A percentile compares a stretch with the other conserved stretches of the same genome.
Evolutionary conservation across 169 alveolate species (phyloP).

Genomic region (Plasmodium billcollinsi): DNA sequence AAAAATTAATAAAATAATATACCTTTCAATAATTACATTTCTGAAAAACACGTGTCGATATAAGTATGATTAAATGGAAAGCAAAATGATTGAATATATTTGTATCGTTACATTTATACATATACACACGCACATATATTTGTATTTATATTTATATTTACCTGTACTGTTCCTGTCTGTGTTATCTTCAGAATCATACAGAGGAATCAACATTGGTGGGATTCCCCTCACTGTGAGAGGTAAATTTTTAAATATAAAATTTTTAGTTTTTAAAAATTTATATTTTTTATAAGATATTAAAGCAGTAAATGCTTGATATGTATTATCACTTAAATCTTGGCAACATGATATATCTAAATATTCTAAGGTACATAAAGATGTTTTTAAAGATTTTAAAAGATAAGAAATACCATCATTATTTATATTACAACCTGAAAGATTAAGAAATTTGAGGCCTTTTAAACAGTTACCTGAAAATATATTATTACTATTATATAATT

Average conservation of each 20-base stretch:
- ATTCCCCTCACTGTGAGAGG: slow-evolving; percentile 53
- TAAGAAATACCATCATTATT: slow-evolving; percentile 24
- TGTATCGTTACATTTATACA: not conserved
- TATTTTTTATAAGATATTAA: slow-evolving; percentile 15
- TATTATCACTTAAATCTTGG: slow-evolving; percentile 20
- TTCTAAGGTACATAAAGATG: slow-evolving; percentile 35
- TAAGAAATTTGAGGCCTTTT: slow-evolving; percentile 40
- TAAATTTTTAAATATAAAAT: slow-evolving; percentile 19
- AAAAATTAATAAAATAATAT: no score
- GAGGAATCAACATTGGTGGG: slow-evolving; percentile 34
- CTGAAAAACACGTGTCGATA: not conserved
- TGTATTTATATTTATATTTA: not conserved
- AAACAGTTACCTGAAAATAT: slow-evolving; percentile 34
- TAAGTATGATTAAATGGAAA: not conserved
- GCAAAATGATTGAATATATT: not conserved
- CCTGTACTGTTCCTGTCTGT: slow-evolving; percentile 41
- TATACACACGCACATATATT: not conserved
- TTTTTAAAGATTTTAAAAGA: slow-evolving; percentile 25
- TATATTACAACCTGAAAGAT: slow-evolving; percentile 36
- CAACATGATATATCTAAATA: slow-evolving; percentile 46
- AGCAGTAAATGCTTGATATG: slow-evolving; percentile 22
- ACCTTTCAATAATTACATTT: not conserved
- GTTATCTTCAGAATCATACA: slow-evolving; percentile 60
- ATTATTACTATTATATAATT: slow-evolving; percentile 14
- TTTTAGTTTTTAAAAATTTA: slow-evolving; percentile 26